Conservation (phyloP, 164 flowering plant genomes). For the Macadamia integrifolia region DNA sequence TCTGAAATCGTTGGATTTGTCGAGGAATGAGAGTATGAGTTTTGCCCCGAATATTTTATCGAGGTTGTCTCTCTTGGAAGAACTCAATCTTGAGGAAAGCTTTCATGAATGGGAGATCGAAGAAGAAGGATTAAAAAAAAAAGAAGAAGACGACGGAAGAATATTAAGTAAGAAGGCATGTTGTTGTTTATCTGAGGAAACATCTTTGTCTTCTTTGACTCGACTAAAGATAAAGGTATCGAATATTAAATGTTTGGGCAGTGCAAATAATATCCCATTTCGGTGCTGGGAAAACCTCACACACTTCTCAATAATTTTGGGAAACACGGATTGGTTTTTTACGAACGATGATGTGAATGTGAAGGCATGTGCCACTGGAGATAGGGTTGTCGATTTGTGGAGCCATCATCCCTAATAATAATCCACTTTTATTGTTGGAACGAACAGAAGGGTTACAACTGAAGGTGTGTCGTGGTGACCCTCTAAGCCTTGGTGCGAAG, state of each 20-base stretch:
- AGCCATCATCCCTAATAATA: too few relatives aligned
- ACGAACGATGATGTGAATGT: too few relatives aligned
- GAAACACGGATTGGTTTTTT: rapidly evolving
- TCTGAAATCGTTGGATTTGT: slow-evolving; percentile 8
- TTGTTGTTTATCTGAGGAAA: not conserved
- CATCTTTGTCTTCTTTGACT: too few relatives aligned
- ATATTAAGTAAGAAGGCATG: too few relatives aligned
- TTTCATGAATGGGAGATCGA: slow-evolving; percentile 3
- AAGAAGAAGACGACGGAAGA: not conserved
- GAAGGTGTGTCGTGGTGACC: not conserved
- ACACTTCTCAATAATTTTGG: too few relatives aligned
- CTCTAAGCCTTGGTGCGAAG: not conserved
- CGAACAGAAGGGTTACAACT: not conserved
- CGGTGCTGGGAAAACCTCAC: too few relatives aligned
- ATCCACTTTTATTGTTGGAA: too few relatives aligned
- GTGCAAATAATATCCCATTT: too few relatives aligned
- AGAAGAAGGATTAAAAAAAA: not conserved
- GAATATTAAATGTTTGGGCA: too few relatives aligned
- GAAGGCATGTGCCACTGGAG: too few relatives aligned
- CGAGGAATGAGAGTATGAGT: not conserved
- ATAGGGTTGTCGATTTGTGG: too few relatives aligned
- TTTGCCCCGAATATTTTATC: slow-evolving; percentile 2
- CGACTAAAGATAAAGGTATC: too few relatives aligned
- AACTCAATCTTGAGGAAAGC: slow-evolving; percentile 5
- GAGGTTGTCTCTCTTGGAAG: slow-evolving; percentile 10